phyloP scores from a whole-genome alignment of 148 eudicot genomes.

The Chenopodium quinoa region DNA sequence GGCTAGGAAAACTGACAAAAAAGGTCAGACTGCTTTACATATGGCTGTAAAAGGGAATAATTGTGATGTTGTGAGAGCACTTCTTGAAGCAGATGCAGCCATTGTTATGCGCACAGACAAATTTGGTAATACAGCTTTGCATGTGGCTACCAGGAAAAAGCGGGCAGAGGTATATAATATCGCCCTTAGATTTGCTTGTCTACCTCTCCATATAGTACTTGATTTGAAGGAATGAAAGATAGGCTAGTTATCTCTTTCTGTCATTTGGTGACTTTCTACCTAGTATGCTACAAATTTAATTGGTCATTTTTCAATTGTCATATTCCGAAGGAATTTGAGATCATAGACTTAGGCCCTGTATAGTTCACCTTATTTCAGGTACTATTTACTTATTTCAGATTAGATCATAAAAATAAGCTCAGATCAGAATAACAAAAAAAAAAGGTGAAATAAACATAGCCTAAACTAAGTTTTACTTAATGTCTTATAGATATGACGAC shows the following conservation, averaged over 20 bases:
- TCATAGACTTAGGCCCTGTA: no score
- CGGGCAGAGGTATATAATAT: slow-evolving; percentile 58
- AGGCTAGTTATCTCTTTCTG: neutral
- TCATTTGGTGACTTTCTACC: neutral
- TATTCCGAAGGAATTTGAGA: no score
- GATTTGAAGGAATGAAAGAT: neutral
- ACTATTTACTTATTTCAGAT: no score
- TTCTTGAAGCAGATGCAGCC: slow-evolving; percentile 76
- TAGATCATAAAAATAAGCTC: no score
- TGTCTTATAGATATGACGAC: no score
- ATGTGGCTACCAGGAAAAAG: slow-evolving; percentile 83
- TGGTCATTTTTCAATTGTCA: no score
- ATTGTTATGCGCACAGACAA: slow-evolving; percentile 81
- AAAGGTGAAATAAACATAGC: no score
- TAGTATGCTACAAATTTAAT: no score
- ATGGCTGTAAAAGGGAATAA: slow-evolving; percentile 90
- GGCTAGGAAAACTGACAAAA: slow-evolving; percentile 78
- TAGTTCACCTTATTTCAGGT: no score
- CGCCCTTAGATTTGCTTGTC: neutral
- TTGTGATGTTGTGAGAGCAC: slow-evolving; percentile 73
- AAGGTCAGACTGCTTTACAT: slow-evolving; percentile 84
- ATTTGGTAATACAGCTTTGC: slow-evolving; percentile 81
- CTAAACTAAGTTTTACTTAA: no score
- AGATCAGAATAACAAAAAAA: no score
- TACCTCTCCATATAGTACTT: neutral